A percentile compares a stretch with the other conserved stretches of the same genome.
Conservation (phyloP, 2,329 filamentous ascomycete genomes). For the Venturia effusa region DNA sequence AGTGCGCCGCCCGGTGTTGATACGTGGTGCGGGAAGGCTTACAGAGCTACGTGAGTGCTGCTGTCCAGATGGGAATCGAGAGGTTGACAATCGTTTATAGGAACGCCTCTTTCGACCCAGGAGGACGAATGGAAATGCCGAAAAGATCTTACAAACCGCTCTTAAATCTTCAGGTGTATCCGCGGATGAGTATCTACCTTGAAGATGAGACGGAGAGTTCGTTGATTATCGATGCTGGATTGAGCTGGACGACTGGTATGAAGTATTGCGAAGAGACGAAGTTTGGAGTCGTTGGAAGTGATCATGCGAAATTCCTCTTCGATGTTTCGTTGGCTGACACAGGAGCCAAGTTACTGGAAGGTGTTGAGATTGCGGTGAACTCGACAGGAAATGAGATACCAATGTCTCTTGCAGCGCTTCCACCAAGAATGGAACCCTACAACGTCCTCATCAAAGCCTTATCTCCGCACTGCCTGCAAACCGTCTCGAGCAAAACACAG, state of each 20-base stretch:
- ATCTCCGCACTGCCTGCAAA: slow-evolving; percentile 21
- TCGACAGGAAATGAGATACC: slow-evolving; percentile 25
- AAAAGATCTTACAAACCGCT: slow-evolving; percentile 23
- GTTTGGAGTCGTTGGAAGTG: slow-evolving; percentile 12
- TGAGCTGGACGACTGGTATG: slow-evolving; percentile 29
- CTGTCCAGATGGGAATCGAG: not conserved
- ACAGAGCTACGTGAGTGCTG: slow-evolving; percentile 27
- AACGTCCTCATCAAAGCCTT: slow-evolving; percentile 25
- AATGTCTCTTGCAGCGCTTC: slow-evolving; percentile 24
- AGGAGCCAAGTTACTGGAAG: slow-evolving; percentile 18
- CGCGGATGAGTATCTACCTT: slow-evolving; percentile 38
- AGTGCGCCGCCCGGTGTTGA: slow-evolving; percentile 28
- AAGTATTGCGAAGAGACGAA: slow-evolving; percentile 18
- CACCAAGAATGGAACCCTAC: slow-evolving; percentile 26
- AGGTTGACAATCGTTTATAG: slow-evolving; percentile 17
- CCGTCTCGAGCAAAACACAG: slow-evolving; percentile 25
- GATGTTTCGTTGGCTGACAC: slow-evolving; percentile 17
- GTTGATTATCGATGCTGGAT: slow-evolving; percentile 33
- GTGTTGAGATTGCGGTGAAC: slow-evolving; percentile 24
- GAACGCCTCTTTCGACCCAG: slow-evolving; percentile 37
- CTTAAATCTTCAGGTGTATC: slow-evolving; percentile 34
- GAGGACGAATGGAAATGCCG: slow-evolving; percentile 35
- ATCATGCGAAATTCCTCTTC: slow-evolving; percentile 20
- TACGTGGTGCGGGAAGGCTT: slow-evolving; percentile 41
- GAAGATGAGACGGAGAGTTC: slow-evolving; percentile 27